Evolutionary conservation across 2,329 filamentous ascomycete species (phyloP), one percentile per base, ranked within the genome.

Genomic region (Triangularia setosa): DNA sequence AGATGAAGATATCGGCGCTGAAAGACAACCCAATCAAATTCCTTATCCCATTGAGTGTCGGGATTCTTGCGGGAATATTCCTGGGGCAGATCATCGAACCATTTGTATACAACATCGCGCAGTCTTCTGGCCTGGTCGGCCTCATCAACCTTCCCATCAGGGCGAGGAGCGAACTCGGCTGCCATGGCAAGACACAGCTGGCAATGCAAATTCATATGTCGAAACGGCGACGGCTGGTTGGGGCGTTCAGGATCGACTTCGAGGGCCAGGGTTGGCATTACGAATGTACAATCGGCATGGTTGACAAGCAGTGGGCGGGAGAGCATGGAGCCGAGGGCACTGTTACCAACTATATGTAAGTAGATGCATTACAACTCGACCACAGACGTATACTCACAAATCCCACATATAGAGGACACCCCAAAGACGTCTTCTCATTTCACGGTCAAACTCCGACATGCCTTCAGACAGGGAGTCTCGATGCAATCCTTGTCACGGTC

Each of bases 371-470:
- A 23, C 12, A 3, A 11, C 14, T 24, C 23, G 25, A 7, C 6
- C 4, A 48, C 9, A n/a, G 11, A 28, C 2, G 44, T 14, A 8
- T 6, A 69, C 73, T 69, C 72, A 81, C 79, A 80, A 81, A 60
- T 82, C 80, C 80, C 80, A 83, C 40, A 77, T 67, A 65, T 79
- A 81, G 12, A 82, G 68, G 24, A 82, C 70, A 44, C 76, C 76
- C 80, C 80, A 83, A 4, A 81, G 63, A 4, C 80, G 76, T 63
- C 79, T 74, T 63, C 80, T 74, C 70, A 82, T 81, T 66, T 82
- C 80, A 6, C 75, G 72, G 14, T 82, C 80, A 63, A 81, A 82
- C 40, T 82, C 80, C 2, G 75, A 75, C 30, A 80, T 61, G 0
- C 70, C 73, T 14, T 74, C 70, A 16, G 73, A 73, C 6, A 74